Conservation (phyloP, 495 filamentous ascomycete species). For the Podospora pseudopauciseta region DNA sequence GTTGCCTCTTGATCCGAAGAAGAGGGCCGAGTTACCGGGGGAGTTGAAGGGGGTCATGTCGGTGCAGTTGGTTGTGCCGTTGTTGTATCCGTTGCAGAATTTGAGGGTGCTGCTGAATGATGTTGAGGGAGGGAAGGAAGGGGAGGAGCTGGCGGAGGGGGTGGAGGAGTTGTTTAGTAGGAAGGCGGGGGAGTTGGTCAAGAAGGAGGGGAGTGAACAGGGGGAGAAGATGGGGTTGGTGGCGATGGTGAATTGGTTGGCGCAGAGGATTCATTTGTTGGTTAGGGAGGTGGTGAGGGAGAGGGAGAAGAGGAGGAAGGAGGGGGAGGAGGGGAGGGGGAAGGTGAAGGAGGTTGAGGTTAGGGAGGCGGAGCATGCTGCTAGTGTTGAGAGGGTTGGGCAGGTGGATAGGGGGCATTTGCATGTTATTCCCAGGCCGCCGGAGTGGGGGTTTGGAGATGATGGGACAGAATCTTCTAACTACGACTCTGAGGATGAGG, state of each 20-base stretch:
- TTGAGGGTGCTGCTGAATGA: slow-evolving; percentile 64
- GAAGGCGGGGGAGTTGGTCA: slow-evolving; percentile 44
- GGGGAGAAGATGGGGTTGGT: slow-evolving; percentile 62
- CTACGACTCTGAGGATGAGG: slow-evolving; percentile 39
- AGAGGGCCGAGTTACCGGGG: slow-evolving; percentile 57
- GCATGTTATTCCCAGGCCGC: slow-evolving; percentile 72
- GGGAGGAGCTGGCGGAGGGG: slow-evolving; percentile 53
- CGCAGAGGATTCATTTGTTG: slow-evolving; percentile 68
- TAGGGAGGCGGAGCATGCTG: slow-evolving; percentile 27
- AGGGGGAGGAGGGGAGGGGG: slow-evolving; percentile 18
- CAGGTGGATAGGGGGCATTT: slow-evolving; percentile 57
- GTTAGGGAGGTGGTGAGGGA: slow-evolving; percentile 60
- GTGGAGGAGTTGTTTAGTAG: slow-evolving; percentile 64
- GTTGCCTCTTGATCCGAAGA: slow-evolving; percentile 67
- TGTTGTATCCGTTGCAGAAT: slow-evolving; percentile 67
- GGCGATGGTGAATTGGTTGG: slow-evolving; percentile 72
- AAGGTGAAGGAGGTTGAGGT: slow-evolving; percentile 20
- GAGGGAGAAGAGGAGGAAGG: slow-evolving; percentile 34
- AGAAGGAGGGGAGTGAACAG: neutral
- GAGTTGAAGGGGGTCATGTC: slow-evolving; percentile 60
- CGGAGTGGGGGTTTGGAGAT: slow-evolving; percentile 66
- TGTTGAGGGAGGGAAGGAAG: slow-evolving; percentile 56
- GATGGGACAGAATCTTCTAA: slow-evolving; percentile 30
- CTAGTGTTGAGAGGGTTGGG: slow-evolving; percentile 25
- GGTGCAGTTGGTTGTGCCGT: slow-evolving; percentile 66